Percentiles rank a stretch among this genome's conserved stretches.
Conservation (phyloP, 2,329 filamentous ascomycete species). For the Penicillium frequentans region DNA sequence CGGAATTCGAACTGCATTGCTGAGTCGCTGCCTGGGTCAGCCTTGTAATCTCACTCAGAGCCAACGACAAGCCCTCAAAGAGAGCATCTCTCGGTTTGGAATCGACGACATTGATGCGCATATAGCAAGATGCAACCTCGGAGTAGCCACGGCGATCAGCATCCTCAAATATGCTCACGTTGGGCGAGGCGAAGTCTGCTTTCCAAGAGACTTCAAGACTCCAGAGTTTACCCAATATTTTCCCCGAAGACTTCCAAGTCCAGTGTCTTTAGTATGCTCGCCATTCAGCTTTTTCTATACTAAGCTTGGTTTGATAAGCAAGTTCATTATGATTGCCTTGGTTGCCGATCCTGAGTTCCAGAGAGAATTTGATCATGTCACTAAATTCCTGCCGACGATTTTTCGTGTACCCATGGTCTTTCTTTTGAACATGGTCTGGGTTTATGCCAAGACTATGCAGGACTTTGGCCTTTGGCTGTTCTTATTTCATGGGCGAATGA, state of each 20-base stretch:
- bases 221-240: slow-evolving; percentile 30
- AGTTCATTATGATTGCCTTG: slow-evolving; percentile 52
- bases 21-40: slow-evolving; percentile 48
- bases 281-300: slow-evolving; percentile 46
- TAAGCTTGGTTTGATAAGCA: slow-evolving; percentile 43
- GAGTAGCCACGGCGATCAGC: slow-evolving; percentile 39
- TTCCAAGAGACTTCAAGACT: slow-evolving; percentile 26
- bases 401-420: slow-evolving; percentile 41
- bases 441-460: slow-evolving; percentile 48
- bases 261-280: slow-evolving; percentile 28
- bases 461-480: slow-evolving; percentile 48
- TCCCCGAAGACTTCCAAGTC: slow-evolving; percentile 22
- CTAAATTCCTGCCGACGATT: slow-evolving; percentile 34
- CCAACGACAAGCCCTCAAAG: slow-evolving; percentile 47
- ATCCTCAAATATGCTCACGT: slow-evolving; percentile 33
- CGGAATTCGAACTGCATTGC: slow-evolving; percentile 47
- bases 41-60: slow-evolving; percentile 41
- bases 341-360: slow-evolving; percentile 56
- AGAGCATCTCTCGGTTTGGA: slow-evolving; percentile 38
- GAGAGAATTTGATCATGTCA: slow-evolving; percentile 50
- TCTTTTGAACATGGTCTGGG: slow-evolving; percentile 50
- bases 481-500: slow-evolving; percentile 50
- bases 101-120: slow-evolving; percentile 43
- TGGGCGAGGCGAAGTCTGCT: slow-evolving; percentile 26
- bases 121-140: slow-evolving; percentile 51